These are phyloP conservation scores for Alternaria triticimaculans DNA, from an alignment of 2,329 filamentous ascomycete species.

Conservation along the genomic window DNA sequence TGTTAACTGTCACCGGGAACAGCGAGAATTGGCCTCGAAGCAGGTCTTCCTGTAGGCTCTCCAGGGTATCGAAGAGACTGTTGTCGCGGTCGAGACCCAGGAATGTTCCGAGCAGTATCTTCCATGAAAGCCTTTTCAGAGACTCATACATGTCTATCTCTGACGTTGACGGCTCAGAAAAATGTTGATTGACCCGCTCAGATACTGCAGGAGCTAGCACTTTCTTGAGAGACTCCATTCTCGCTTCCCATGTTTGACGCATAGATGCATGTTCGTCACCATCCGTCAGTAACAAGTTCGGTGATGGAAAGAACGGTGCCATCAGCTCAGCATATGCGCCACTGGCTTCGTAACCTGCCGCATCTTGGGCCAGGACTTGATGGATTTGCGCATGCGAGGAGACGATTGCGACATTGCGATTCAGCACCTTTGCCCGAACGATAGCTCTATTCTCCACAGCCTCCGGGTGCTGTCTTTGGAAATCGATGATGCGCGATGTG, in stretches of 20 bases:
- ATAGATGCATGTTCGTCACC: neutral
- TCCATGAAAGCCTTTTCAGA: neutral
- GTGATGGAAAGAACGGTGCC: neutral
- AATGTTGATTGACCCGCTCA: neutral
- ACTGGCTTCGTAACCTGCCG: neutral
- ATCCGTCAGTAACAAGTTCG: neutral
- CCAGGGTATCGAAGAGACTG: neutral
- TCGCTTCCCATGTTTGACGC: neutral
- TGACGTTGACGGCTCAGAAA: neutral
- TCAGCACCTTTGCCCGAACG: neutral
- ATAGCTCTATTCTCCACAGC: neutral
- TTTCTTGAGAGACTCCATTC: neutral
- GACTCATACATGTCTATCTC: neutral
- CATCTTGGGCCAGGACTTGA: neutral
- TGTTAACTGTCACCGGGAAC: neutral
- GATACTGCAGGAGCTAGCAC: neutral
- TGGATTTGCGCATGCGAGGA: neutral
- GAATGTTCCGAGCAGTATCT: neutral
- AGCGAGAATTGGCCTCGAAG: neutral
- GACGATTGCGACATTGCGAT: constrained; percentile 1
- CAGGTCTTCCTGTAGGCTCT: neutral
- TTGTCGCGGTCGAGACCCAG: neutral
- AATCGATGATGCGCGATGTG: neutral
- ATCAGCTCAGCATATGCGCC: neutral
- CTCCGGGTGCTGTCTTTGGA: neutral